These are phyloP conservation scores for Rosa lucieae DNA, from an alignment of 306 rosid genomes.

Conservation along the genomic window DNA sequence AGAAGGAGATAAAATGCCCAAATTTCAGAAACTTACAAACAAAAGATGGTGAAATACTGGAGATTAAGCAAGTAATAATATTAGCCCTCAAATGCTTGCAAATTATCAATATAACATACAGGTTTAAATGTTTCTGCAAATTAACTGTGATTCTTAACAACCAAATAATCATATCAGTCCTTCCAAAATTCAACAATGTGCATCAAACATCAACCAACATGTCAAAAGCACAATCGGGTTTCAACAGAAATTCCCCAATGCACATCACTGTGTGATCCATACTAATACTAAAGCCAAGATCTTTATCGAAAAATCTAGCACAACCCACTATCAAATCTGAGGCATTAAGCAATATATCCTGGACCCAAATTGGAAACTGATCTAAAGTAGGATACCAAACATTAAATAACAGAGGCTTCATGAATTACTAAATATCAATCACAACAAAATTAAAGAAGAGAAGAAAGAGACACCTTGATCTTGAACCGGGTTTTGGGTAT, in stretches of 20 bases:
- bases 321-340: conserved; percentile 16
- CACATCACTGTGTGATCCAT: conserved; percentile 19
- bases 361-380: neutral
- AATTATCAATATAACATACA: neutral
- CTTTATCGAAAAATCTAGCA: conserved; percentile 10
- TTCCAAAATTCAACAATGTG: neutral
- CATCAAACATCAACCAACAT: neutral
- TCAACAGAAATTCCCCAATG: neutral
- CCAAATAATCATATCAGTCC: neutral
- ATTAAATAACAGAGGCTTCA: neutral
- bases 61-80: neutral
- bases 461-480: conserved; percentile 59
- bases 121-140: neutral
- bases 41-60: neutral
- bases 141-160: neutral
- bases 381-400: conserved; percentile 16
- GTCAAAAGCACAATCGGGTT: conserved; percentile 1
- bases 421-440: neutral
- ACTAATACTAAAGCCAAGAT: neutral
- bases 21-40: neutral
- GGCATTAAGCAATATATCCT: neutral
- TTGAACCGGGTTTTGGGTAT: conserved; percentile 82
- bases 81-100: neutral
- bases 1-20: neutral
- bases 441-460: neutral